Conservation (phyloP, 768 basidiomycete species). For the Pleurotus djamor region DNA sequence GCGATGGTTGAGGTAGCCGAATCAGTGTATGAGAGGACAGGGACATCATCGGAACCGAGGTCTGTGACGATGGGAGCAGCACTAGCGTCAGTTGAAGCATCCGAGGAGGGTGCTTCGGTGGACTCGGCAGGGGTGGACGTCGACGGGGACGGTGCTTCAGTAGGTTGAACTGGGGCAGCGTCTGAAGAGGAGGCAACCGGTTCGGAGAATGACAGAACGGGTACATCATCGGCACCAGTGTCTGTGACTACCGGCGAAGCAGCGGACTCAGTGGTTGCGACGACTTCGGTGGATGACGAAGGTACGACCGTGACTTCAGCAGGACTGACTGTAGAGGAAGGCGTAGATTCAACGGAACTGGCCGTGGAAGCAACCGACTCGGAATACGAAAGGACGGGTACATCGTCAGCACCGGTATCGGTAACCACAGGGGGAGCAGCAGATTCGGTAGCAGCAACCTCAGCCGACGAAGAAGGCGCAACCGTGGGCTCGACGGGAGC, state of each 20-base stretch:
- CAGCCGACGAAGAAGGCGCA: background rate
- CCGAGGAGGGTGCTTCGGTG: background rate
- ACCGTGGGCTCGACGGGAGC: background rate
- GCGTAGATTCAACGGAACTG: background rate
- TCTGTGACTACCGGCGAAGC: background rate
- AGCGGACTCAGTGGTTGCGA: background rate
- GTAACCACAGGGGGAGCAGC: background rate
- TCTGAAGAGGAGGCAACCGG: background rate
- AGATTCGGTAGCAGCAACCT: background rate
- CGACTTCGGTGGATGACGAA: background rate
- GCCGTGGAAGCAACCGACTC: background rate
- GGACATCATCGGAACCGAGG: background rate
- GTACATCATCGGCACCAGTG: background rate
- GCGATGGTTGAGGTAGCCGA: background rate
- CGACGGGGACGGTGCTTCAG: background rate
- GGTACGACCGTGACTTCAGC: no score
- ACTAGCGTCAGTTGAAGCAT: no score
- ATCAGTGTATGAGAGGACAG: background rate
- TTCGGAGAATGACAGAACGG: background rate
- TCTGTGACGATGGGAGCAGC: background rate
- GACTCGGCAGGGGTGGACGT: background rate
- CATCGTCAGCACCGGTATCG: background rate
- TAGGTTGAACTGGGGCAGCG: background rate
- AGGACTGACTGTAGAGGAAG: background rate
- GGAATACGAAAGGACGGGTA: background rate